Evolutionary conservation across 2,329 filamentous ascomycete genomes (phyloP).

Genomic region (Chrysoporthe austroafricana): DNA sequence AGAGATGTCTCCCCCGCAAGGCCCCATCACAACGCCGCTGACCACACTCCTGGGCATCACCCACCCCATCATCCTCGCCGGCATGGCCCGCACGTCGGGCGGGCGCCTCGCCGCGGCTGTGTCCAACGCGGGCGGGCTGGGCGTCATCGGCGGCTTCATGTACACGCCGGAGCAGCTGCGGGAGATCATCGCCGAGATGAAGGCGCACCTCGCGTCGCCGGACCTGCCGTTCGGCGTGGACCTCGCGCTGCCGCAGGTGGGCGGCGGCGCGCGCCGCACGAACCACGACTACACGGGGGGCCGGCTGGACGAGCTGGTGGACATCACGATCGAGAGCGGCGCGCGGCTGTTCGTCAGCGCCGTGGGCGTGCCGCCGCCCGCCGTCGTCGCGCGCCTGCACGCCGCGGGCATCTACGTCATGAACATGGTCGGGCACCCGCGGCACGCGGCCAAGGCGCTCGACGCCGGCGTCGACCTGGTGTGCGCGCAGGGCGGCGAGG

Average conservation of each 20-base stretch:
- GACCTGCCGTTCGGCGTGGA: constrained; percentile 87
- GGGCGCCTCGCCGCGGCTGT: constrained; percentile 82
- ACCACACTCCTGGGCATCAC: constrained; percentile 79
- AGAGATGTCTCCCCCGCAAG: constrained; percentile 34
- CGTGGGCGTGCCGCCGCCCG: constrained; percentile 80
- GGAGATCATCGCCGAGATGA: constrained; percentile 83
- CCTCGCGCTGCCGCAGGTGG: constrained; percentile 87
- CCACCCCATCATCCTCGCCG: constrained; percentile 89
- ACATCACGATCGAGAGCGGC: constrained; percentile 83
- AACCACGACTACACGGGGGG: constrained; percentile 96
- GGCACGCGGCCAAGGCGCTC: constrained; percentile 87
- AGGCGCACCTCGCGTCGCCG: constrained; percentile 68
- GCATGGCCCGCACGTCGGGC: constrained; percentile 87
- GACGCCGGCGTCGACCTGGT: constrained; percentile 87
- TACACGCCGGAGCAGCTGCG: constrained; percentile 77
- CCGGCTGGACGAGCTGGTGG: constrained; percentile 83
- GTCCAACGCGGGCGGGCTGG: constrained; percentile 84
- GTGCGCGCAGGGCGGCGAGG: constrained; percentile 91
- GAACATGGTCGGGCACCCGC: constrained; percentile 97
- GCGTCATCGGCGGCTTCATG: constrained; percentile 72
- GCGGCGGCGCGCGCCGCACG: constrained; percentile 80
- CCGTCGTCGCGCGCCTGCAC: constrained; percentile 77
- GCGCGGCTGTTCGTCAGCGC: constrained; percentile 85
- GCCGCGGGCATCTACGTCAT: constrained; percentile 81
- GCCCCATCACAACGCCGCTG: constrained; percentile 74